Base-by-base conservation (phyloP, 2,329 filamentous ascomycete species). In the Mycosphaerelloides madeirae region DNA sequence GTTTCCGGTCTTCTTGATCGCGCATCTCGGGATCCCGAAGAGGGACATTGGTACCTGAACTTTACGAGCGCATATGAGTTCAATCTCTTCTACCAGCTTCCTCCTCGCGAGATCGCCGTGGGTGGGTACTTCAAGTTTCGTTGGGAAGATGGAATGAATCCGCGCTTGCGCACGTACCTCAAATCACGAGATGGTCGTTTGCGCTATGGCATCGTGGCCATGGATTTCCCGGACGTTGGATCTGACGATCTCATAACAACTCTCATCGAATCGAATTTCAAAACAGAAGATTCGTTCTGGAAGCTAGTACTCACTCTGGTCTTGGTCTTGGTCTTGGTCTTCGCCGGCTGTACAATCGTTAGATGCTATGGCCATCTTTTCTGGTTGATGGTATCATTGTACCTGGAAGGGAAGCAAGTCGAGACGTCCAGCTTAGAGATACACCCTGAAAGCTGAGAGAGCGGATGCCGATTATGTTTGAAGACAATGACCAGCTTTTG, bases 1-100 rank as follows among this genome's bases (percentile, higher is more conserved):
- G 68, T 74, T 3, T 54, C 59, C 16, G 51, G 56, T 15, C 61
- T 73, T 51, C 62, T 73, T 37, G 52, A 58, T 14, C 57, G 59
- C 20, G 69, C 71, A 1, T 48, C 58, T 2, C 45, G 42, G 13
- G 56, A 58, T 36, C 33, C 46, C 9, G 53, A 58, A 43, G 37
- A 46, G 6, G 45, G 40, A 13, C 57, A 63, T 28, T 71, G 68
- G 68, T 71, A 63, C 38, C 55, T 72, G 40, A 71, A 71, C 50
- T 74, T 74, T 48, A 68, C 64, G 48, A 69, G 65, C 14, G 69
- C 68, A 3, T 72, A 68, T 6, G 70, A 72, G 50, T 71, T 66
- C 54, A 66, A 65, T 36, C 35, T 63, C 19, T 63, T 53, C 42
- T 62, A 63, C 44, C 64, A 65, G 44, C 43, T 64, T 22, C 43